Base-by-base conservation (phyloP, 768 basidiomycete genomes). In the Podaxis mareebaensis region DNA sequence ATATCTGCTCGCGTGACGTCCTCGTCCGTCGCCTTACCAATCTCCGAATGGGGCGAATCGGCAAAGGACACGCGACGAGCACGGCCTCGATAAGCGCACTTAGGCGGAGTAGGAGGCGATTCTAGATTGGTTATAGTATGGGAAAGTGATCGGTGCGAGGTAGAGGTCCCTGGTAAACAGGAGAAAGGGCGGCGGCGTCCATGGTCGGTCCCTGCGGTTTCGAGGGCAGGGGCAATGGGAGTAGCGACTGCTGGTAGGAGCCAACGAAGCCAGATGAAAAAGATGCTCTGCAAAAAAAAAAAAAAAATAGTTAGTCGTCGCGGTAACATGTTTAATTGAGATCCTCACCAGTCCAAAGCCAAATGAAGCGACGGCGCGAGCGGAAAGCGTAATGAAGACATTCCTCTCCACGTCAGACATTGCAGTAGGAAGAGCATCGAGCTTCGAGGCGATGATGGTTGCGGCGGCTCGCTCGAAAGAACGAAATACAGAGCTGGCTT, bases 251-350 rank as follows among this genome's bases (percentile, higher is more conserved):
- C 59, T 49, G 78, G 78, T 36, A 77, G 53, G 48, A 79, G 64
- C 80, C 80, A 81, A 17, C 73, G 71, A 38, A 81, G 58, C 74
- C 79, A 80, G 57, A 82, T 77, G 49, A 77, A 79, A 28, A 81
- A 68, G 40, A 82, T 67, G 68, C 81, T 82, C 81, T 82, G 53
- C 53, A 66, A n/a, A 65, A 48, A 58, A n/a, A n/a, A n/a, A 66
- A n/a, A 65, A 48, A 4, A 42, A 44, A 58, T 10, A 10, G 44
- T 53, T n/a, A 65, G 38, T 42, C 13, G 22, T 54, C 11, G 22
- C 17, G 54, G 42, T 3, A 36, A 60, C 33, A 26, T 17, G 30
- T 10, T 54, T 26, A 46, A 56, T 26, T 52, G 42, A 54, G 24
- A 36, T 33, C 70, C 76, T 65, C 65, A 81, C 80, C 73, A 81